Base-by-base conservation (phyloP, 768 basidiomycete genomes). In the Rhizopogon vulgaris region DNA sequence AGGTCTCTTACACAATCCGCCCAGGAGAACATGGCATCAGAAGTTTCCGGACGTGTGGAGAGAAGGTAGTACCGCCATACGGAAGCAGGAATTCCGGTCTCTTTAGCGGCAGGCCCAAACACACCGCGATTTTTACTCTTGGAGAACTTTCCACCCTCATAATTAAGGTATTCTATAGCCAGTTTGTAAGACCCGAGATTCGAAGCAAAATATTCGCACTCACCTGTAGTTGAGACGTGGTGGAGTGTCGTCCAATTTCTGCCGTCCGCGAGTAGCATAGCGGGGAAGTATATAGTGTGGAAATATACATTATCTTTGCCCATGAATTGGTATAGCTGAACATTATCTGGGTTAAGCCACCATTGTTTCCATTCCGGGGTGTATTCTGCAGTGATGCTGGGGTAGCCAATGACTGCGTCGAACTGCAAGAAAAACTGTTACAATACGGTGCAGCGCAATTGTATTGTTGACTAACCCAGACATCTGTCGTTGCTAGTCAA, bases 271-370 rank as follows among this genome's bases (percentile, higher is more conserved):
- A 97, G 71, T 61, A 91, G 81, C 52, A 93, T 84, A 3, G 91
- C 85, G 27, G 96, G 95, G 75, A 85, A 99, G 61, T 92, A 92
- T 38, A 99, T 83, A 0, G 92, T 92, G 69, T 99, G 96, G 82
- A 99, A 99, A 70, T 95, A 97, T 46, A 94, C 92, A 56, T 94
- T 97, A 67, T 98, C 95, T 73, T 99, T 99, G 65, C 96, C 96
- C 96, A 99, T 99, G 77, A 99, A 99, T 69, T 99, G 95, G 72
- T 92, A 96, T 47, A 98, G 74, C 59, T 82, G 77, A 53, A 99
- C 94, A 60, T 97, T 77, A 58, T 90, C 76, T 1, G 87, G 88
- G 63, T 94, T 87, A 63, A 88, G 83, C 96, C 96, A 99, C 96
- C 96, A 99, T 67, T 83, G 78, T 68, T 86, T 83, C 96, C 96